Conservation (phyloP, 257 asterid genomes). For the Eucommia ulmoides region DNA sequence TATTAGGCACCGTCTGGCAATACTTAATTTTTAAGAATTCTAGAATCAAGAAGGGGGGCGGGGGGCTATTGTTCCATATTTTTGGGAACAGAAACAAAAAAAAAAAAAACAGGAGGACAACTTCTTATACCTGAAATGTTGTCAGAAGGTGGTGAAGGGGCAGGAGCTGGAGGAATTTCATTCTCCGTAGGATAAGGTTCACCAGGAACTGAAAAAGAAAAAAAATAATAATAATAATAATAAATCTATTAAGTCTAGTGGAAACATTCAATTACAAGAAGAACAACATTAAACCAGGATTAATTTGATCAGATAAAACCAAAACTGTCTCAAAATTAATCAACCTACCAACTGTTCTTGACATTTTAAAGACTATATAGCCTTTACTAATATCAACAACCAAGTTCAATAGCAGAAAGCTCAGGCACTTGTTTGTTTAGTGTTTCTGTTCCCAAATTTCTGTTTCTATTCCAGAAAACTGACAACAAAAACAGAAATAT, state of each 20-base stretch:
- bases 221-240: not conserved
- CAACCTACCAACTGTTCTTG: not conserved
- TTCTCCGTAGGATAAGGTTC: conserved; percentile 46
- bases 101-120: not conserved
- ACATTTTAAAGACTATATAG: not conserved
- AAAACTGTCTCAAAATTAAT: not conserved
- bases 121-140: conserved; percentile 41
- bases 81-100: not conserved
- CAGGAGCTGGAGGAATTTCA: conserved; percentile 40
- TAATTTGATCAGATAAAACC: no score
- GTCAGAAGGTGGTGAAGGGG: conserved; percentile 53
- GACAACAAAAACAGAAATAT: no score
- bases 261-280: not conserved
- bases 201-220: conserved; percentile 65
- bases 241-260: not conserved
- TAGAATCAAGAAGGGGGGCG: not conserved
- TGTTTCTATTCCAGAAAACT: no score
- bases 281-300: not conserved
- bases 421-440: no score
- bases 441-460: no score
- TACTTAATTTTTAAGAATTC: not conserved
- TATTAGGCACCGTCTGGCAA: not conserved
- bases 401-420: no score
- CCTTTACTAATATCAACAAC: not conserved
- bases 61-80: no score